phyloP scores from a whole-genome alignment of 1,284 basidiomycete species.

The Malassezia equina region DNA sequence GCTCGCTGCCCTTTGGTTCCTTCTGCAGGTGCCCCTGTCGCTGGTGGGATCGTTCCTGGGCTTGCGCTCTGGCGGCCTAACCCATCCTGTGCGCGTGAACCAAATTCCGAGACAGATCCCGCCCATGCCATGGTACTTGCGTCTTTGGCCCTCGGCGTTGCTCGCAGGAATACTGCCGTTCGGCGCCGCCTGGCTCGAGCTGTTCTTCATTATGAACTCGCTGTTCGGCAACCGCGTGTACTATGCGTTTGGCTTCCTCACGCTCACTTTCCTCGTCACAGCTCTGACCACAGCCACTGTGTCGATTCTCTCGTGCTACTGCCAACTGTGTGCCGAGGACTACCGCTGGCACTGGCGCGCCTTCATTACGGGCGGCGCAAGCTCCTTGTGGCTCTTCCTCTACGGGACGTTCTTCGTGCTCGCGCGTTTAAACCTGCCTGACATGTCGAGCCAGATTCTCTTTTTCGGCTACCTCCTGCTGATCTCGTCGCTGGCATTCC shows the following conservation, averaged over 20 bases:
- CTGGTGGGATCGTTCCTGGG: slow-evolving; percentile 60
- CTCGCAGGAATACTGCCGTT: slow-evolving; percentile 87
- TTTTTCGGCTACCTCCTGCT: slow-evolving; percentile 86
- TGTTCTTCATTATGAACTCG: slow-evolving; percentile 85
- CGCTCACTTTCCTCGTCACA: slow-evolving; percentile 75
- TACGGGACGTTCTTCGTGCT: slow-evolving; percentile 79
- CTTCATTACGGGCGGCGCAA: slow-evolving; percentile 86
- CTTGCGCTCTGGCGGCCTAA: slow-evolving; percentile 70
- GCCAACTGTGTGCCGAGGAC: slow-evolving; percentile 86
- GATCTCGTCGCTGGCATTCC: slow-evolving; percentile 71
- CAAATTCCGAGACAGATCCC: slow-evolving; percentile 62
- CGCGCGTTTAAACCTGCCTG: slow-evolving; percentile 70
- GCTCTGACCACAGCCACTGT: slow-evolving; percentile 49
- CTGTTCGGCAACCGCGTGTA: slow-evolving; percentile 78
- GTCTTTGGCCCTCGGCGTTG: slow-evolving; percentile 59
- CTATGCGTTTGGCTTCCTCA: slow-evolving; percentile 63
- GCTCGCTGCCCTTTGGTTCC: slow-evolving; percentile 86
- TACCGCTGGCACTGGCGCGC: slow-evolving; percentile 97
- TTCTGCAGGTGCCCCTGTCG: slow-evolving; percentile 72
- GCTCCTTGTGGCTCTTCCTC: slow-evolving; percentile 78
- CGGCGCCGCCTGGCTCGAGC: slow-evolving; percentile 88
- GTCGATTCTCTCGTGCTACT: slow-evolving; percentile 53
- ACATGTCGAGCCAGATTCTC: slow-evolving; percentile 69
- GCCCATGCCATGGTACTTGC: slow-evolving; percentile 47
- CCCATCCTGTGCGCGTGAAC: slow-evolving; percentile 78